Conservation (phyloP, 2,329 filamentous ascomycete species). For the Aspergillus brasiliensis region DNA sequence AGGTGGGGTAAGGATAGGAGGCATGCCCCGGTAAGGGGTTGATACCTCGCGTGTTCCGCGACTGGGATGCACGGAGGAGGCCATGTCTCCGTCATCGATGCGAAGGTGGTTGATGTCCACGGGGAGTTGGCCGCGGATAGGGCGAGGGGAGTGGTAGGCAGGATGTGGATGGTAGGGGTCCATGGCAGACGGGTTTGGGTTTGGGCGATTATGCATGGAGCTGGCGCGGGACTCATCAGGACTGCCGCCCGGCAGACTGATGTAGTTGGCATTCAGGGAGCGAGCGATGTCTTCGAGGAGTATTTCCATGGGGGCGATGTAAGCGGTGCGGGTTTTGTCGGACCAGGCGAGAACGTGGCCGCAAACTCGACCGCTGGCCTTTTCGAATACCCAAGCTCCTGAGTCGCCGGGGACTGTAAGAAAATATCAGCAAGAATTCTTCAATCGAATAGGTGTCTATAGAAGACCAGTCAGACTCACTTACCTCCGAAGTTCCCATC, state of each 20-base stretch:
- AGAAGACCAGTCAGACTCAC: constrained; percentile 25
- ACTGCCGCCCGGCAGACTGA: constrained; percentile 66
- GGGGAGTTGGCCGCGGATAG: constrained; percentile 29
- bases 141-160: constrained; percentile 24
- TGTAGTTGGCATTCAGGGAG: constrained; percentile 68
- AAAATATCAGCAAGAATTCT: constrained; percentile 2
- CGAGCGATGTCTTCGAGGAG: constrained; percentile 81
- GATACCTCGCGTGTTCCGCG: constrained; percentile 26
- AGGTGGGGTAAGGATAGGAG: constrained; percentile 33
- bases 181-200: constrained; percentile 6
- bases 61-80: constrained; percentile 21
- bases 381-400: constrained; percentile 89
- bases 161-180: constrained; percentile 22
- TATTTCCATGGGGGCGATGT: constrained; percentile 94
- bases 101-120: constrained; percentile 30
- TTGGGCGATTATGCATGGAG: constrained; percentile 18
- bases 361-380: constrained; percentile 74
- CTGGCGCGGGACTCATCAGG: constrained; percentile 31
- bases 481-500: constrained; percentile 60
- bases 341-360: constrained; percentile 92
- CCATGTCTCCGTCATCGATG: constrained; percentile 23
- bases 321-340: constrained; percentile 75
- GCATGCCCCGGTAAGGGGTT: constrained; percentile 28
- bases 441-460: neutral
- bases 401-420: constrained; percentile 76